Evolutionary conservation across 2,329 filamentous ascomycete genomes (phyloP), one percentile per base, ranked within the genome.

Genomic region (Chaetomiaceae sp.): DNA sequence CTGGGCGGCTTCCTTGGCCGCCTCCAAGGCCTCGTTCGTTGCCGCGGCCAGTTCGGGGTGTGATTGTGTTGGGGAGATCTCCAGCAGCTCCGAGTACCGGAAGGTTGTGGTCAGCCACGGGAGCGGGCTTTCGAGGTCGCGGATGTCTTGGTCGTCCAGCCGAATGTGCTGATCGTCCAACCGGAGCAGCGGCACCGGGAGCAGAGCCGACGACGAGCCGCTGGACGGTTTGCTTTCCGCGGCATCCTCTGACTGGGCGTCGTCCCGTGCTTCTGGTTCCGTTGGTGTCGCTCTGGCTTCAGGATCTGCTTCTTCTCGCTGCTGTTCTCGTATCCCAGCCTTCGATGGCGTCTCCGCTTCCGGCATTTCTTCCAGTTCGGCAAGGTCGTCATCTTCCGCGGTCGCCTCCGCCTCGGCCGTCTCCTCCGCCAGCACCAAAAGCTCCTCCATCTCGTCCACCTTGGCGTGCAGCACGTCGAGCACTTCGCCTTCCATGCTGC

Each of bases 361-460:
- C 15, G 1, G 33, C 6, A 12, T 11, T 15, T 22, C 15, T 17
- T 18, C 38, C 18, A 14, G 14, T 12, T 20, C 15, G 24, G 19
- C 14, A 8, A 22, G 4, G 1, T n/a, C 22, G 18, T 24, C 36
- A 27, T 4, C 19, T 17, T 45, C 48, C n/a, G 45, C 48, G 11
- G 33, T 45, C 6, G 37, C 48, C 17, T 50, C 48, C 1, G 41
- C 46, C 4, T 43, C 41, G n/a, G 42, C 40, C 19, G 42, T 36
- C 22, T 54, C 47, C 38, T 50, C 52, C 1, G 49, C 50, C 36
- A 51, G 29, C 42, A 30, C 10, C 20, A 67, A 44, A 2, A 62
- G 48, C 4, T 54, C 59, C 53, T 72, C 69, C 63, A 73, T 68
- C 48, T 70, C 68, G 49, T 70, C 65, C 11, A 73, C 65, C 51